Evolutionary conservation across 768 basidiomycete species (phyloP).

Genomic region (Hypholoma fasciculare): DNA sequence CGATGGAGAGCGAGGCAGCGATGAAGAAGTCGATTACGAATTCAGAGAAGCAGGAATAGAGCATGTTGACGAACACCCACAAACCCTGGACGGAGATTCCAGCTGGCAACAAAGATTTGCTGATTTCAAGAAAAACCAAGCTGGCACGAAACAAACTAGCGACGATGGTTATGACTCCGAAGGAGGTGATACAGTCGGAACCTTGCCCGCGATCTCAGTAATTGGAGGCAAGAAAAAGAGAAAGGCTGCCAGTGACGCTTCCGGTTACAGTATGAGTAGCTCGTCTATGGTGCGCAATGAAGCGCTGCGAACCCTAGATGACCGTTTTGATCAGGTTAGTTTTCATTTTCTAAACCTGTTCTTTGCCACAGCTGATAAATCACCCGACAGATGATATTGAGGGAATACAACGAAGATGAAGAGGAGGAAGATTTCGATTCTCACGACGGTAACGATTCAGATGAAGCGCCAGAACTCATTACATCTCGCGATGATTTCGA

Average conservation of each 20-base stretch:
- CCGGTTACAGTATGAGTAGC: conserved; percentile 96
- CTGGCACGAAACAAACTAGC: conserved; percentile 36
- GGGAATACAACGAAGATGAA: conserved; percentile 72
- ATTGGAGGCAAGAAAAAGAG: conserved; percentile 74
- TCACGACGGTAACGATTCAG: conserved; percentile 42
- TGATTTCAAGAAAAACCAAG: conserved; percentile 73
- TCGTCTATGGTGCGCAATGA: conserved; percentile 95
- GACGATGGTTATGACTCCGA: conserved; percentile 65
- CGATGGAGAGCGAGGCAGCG: conserved; percentile 65
- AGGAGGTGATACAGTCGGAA: conserved; percentile 78
- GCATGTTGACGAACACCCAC: conserved; percentile 21
- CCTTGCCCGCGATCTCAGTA: conserved; percentile 73
- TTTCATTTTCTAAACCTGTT: background rate
- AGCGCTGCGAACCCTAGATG: conserved; percentile 84
- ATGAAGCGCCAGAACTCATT: conserved; percentile 73
- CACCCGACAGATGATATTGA: conserved; percentile 66
- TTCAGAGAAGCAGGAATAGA: conserved; percentile 57
- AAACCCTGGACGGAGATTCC: conserved; percentile 32
- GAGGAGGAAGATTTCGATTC: conserved; percentile 39
- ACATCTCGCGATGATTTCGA: conserved; percentile 89
- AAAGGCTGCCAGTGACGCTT: conserved; percentile 79
- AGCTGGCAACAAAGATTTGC: conserved; percentile 83
- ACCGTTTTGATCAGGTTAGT: conserved; percentile 88
- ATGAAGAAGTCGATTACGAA: conserved; percentile 65
- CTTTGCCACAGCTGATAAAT: background rate